Evolutionary conservation across 2,329 filamentous ascomycete species (phyloP).

Genomic region (Fusarium dlaminii): DNA sequence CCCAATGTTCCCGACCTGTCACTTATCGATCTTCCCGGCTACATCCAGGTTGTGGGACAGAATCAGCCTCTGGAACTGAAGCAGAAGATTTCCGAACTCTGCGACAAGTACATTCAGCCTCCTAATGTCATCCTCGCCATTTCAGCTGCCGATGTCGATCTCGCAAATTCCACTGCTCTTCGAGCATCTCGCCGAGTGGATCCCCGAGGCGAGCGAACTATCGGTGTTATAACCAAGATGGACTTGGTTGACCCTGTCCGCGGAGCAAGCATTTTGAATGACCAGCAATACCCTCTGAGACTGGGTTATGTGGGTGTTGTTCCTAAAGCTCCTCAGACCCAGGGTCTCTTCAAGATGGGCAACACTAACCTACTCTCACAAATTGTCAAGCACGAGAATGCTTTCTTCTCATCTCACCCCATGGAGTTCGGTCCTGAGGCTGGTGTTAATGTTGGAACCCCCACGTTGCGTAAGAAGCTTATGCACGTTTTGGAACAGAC

Average conservation of each 20-base stretch:
- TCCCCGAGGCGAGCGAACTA: constrained; percentile 92
- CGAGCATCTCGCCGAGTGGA: constrained; percentile 91
- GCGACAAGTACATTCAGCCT: constrained; percentile 96
- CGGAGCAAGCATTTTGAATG: constrained; percentile 80
- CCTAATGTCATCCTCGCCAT: constrained; percentile 98
- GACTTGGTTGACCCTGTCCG: constrained; percentile 88
- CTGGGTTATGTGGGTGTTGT: constrained; percentile 97
- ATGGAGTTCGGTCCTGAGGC: constrained; percentile 79
- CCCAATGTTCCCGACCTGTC: constrained; percentile 95
- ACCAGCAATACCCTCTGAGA: constrained; percentile 93
- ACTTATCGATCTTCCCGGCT: constrained; percentile 94
- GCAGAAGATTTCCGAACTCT: constrained; percentile 94
- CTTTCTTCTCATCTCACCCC: constrained; percentile 87
- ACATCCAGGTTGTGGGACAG: constrained; percentile 93
- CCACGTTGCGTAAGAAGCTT: constrained; percentile 89
- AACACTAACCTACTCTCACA: constrained; percentile 80
- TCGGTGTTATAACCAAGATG: constrained; percentile 99
- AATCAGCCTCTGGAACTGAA: constrained; percentile 93
- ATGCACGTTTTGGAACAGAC: constrained; percentile 98
- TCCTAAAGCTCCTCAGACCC: constrained; percentile 76
- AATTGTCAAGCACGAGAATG: constrained; percentile 87
- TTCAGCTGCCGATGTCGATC: constrained; percentile 94
- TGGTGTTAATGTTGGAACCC: constrained; percentile 81
- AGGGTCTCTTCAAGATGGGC: constrained; percentile 84
- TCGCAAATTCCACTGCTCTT: constrained; percentile 94